These are phyloP conservation scores for Pseudocohnilembus persalinus DNA, from an alignment of 169 alveolate species.

Conservation along the genomic window DNA sequence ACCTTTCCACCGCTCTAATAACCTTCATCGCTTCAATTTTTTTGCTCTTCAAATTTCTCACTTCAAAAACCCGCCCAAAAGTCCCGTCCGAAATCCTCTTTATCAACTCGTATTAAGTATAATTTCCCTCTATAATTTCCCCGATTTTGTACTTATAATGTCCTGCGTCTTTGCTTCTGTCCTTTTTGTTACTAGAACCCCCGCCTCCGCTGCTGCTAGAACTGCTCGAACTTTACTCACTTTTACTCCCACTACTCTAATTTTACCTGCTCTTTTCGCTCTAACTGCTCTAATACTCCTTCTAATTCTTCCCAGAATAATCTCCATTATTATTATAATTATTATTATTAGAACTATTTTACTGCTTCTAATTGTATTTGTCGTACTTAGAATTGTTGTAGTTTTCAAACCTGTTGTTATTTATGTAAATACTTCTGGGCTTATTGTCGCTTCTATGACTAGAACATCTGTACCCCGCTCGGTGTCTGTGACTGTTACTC, in stretches of 20 bases:
- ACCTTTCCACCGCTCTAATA: conserved; percentile 92
- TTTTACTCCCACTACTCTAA: conserved; percentile 28
- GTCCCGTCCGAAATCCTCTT: conserved; percentile 97
- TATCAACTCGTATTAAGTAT: conserved; percentile 82
- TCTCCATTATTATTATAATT: no score
- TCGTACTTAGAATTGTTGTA: no score
- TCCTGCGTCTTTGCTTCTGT: conserved; percentile 55
- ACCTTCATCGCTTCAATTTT: conserved; percentile 91
- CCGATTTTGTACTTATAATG: conserved; percentile 51
- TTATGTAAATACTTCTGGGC: no score
- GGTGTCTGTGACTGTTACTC: no score
- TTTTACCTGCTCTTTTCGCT: conserved; percentile 41
- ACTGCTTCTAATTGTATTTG: no score
- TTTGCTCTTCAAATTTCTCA: conserved; percentile 72
- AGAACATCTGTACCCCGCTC: no score
- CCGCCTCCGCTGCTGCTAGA: conserved; percentile 22
- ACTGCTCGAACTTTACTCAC: conserved; percentile 36
- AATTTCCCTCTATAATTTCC: conserved; percentile 34
- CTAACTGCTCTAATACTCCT: no score
- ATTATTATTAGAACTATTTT: no score
- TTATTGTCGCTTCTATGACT: no score
- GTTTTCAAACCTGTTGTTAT: no score
- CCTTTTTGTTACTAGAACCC: conserved; percentile 21
- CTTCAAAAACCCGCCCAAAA: conserved; percentile 96
- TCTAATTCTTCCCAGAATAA: no score